Evolutionary conservation across 1,284 basidiomycete genomes (phyloP), one percentile per base, ranked within the genome.

Genomic region (Leucoagaricus sp.): DNA sequence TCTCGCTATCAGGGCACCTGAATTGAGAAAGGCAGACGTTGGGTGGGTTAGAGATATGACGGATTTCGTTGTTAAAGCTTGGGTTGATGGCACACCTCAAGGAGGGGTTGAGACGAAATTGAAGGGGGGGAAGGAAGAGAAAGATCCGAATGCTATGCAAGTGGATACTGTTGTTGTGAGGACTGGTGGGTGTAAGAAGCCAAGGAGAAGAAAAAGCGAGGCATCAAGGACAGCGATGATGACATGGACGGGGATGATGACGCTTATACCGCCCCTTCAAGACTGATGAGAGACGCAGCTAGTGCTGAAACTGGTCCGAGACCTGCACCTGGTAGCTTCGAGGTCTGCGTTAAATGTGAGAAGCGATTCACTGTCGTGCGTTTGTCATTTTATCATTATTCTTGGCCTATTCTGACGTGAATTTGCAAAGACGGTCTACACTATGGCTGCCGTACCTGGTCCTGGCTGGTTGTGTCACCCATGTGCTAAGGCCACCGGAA

Each of bases 331-430:
- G 96, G 95, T 0, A 87, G 85, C 64, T 91, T 96, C 57, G 87
- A 89, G 64, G 77, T 81, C 15, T 99, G 96, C 65, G 90, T 86
- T 1, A 83, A 83, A 59, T 99, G 96, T 71, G 79, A 81, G 52
- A 88, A 89, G 52, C 84, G 87, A 64, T 98, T 98, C 69, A 95
- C 94, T 17, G 90, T 96, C 64, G 93, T 97, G 74, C 59, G 92
- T 62, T 6, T n/a, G n/a, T n/a, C n/a, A 10, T 34, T 13, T 23
- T 13, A 52, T 38, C 28, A 41, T 15, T 21, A 38, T n/a, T 10
- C 4, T 13, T 5, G 12, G 33, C 17, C 21, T 6, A 19, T 49
- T 17, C 45, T 40, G 60, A 7, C 59, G 6, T 13, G 31, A 47
- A 36, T 40, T 36, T 42, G 26, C 19, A 9, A 60, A 95, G 93